Evolutionary conservation across 1,284 basidiomycete species (phyloP).

Genomic region (Apiotrichum gamsii): DNA sequence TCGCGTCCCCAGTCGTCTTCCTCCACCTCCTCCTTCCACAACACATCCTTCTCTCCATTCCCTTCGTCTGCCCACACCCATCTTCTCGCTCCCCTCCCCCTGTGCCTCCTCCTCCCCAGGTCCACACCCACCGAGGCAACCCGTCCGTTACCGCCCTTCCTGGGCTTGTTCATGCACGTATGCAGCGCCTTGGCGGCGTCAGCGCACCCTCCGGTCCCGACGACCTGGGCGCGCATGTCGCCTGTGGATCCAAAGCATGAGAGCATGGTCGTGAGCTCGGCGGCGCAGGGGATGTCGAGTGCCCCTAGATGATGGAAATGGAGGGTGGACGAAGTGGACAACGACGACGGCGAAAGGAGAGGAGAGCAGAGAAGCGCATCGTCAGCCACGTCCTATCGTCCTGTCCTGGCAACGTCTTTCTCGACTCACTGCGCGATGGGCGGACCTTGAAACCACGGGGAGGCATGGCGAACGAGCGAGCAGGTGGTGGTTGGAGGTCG

Average conservation of each 20-base stretch:
- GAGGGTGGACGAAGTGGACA: background rate
- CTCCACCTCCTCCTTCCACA: too few relatives aligned
- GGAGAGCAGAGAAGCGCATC: background rate
- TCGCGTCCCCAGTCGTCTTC: too few relatives aligned
- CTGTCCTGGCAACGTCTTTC: too few relatives aligned
- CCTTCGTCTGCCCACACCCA: too few relatives aligned
- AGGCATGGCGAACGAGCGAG: too few relatives aligned
- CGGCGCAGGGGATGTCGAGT: conserved; percentile 60
- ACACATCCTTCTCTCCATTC: too few relatives aligned
- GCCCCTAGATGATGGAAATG: conserved; percentile 44
- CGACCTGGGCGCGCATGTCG: conserved; percentile 57
- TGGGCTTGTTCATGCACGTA: conserved; percentile 62
- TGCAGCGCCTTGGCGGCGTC: conserved; percentile 63
- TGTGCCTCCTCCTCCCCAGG: background rate
- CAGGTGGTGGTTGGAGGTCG: too few relatives aligned
- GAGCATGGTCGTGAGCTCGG: conserved; percentile 74
- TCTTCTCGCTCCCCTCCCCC: background rate
- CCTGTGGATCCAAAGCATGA: conserved; percentile 82
- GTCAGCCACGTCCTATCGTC: background rate
- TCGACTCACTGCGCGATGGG: conserved; percentile 9
- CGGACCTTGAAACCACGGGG: conserved; percentile 10
- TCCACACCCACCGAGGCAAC: conserved; percentile 15
- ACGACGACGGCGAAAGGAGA: background rate
- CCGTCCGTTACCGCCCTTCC: background rate
- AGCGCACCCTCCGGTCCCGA: conserved; percentile 55